These are phyloP conservation scores for Harringtonia aguacate DNA, from an alignment of 2,329 filamentous ascomycete species.

Conservation along the genomic window DNA sequence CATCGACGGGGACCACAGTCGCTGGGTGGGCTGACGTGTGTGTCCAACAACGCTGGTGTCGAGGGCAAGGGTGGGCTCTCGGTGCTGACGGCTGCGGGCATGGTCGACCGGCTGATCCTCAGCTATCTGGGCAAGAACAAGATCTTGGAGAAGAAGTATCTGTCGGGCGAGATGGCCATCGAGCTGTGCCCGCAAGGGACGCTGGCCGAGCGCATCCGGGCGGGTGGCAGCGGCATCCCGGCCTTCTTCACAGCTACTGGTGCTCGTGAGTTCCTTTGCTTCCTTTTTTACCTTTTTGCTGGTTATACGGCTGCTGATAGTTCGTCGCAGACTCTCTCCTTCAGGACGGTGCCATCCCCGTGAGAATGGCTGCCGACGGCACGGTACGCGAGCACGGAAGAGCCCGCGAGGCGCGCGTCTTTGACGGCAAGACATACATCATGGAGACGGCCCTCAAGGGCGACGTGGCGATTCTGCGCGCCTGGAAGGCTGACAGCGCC, in stretches of 20 bases:
- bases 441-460: conserved; percentile 69
- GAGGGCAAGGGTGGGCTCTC: conserved; percentile 63
- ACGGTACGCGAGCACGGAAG: conserved; percentile 52
- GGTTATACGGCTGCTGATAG: conserved; percentile 41
- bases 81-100: conserved; percentile 56
- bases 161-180: conserved; percentile 62
- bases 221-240: conserved; percentile 65
- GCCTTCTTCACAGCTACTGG: conserved; percentile 61
- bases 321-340: conserved; percentile 40
- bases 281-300: too few species aligned
- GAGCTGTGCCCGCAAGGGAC: conserved; percentile 71
- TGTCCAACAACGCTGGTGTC: conserved; percentile 88
- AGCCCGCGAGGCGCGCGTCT: conserved; percentile 60
- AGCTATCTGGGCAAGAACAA: conserved; percentile 70
- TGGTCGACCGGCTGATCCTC: conserved; percentile 61
- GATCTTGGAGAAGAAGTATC: conserved; percentile 52
- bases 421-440: conserved; percentile 61
- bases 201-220: conserved; percentile 60
- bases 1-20: conserved; percentile 52
- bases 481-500: conserved; percentile 64
- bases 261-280: not conserved
- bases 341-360: conserved; percentile 57
- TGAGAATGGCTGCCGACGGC: conserved; percentile 48
- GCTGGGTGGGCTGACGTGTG: conserved; percentile 67
- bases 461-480: conserved; percentile 67